Conservation (phyloP, 108 stramenopile species). For the Skeletonema marinoi region DNA sequence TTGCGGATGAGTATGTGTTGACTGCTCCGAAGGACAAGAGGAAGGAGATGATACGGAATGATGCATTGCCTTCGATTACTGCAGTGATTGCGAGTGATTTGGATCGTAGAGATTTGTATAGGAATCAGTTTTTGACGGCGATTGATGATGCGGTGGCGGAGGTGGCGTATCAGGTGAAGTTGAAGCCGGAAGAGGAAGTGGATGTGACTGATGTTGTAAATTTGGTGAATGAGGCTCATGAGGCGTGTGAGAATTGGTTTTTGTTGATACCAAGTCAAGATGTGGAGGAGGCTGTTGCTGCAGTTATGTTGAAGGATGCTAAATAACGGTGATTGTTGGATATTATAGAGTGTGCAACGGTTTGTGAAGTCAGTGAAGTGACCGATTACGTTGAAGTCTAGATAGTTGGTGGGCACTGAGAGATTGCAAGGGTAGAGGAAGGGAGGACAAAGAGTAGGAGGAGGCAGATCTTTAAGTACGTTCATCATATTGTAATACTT, state of each 20-base stretch:
- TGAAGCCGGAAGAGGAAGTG: not conserved
- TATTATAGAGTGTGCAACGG: too few relatives aligned
- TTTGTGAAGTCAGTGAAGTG: too few relatives aligned
- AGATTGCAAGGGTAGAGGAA: too few relatives aligned
- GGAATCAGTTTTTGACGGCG: constrained; percentile 11
- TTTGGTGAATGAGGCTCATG: constrained; percentile 23
- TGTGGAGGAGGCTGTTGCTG: constrained; percentile 26
- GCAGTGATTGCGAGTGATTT: constrained; percentile 35
- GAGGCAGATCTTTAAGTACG: too few relatives aligned
- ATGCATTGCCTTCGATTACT: constrained; percentile 16
- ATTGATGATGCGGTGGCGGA: constrained; percentile 25
- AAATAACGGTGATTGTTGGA: not conserved
- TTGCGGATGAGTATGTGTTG: constrained; percentile 24
- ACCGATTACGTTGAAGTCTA: too few relatives aligned
- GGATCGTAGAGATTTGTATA: constrained; percentile 14
- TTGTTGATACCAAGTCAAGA: constrained; percentile 22
- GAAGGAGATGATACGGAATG: constrained; percentile 40
- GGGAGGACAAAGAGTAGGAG: too few relatives aligned
- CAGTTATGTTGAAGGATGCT: not conserved
- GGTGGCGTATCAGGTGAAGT: constrained; percentile 22
- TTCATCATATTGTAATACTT: too few relatives aligned
- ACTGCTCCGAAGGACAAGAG: constrained; percentile 20
- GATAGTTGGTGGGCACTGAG: too few relatives aligned
- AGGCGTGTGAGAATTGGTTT: constrained; percentile 35
- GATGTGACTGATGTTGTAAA: constrained; percentile 19